Conservation (phyloP, 495 filamentous ascomycete species). For the Talaromyces nanjingensis region DNA sequence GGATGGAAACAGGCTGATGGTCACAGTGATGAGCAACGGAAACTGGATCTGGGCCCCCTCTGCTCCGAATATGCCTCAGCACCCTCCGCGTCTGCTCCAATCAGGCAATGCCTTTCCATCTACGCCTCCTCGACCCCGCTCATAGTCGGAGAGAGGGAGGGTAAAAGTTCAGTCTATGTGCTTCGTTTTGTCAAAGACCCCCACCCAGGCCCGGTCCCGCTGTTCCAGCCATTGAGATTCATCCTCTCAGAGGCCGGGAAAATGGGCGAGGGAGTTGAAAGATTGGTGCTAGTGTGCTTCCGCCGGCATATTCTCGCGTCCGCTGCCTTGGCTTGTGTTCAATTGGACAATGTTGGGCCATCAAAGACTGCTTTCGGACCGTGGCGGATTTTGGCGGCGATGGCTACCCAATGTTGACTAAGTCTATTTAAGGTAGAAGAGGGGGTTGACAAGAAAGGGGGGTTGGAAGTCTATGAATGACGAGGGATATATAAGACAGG, state of each 20-base stretch:
- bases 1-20: slow-evolving; percentile 35
- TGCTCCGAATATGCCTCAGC: slow-evolving; percentile 32
- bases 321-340: slow-evolving; percentile 7
- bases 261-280: slow-evolving; percentile 5
- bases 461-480: not conserved
- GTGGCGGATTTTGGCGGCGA: not conserved
- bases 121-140: slow-evolving; percentile 43
- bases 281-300: slow-evolving; percentile 8
- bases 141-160: slow-evolving; percentile 31
- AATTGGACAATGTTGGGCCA: slow-evolving; percentile 5
- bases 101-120: slow-evolving; percentile 37
- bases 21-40: slow-evolving; percentile 43
- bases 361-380: not conserved
- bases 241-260: slow-evolving; percentile 5
- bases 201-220: slow-evolving; percentile 8
- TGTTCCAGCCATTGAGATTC: slow-evolving; percentile 6
- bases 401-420: slow-evolving; percentile 9
- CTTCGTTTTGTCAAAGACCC: slow-evolving; percentile 11
- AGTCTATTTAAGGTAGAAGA: not conserved
- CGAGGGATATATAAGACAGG: not conserved
- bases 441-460: not conserved
- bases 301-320: slow-evolving; percentile 8
- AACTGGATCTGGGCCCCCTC: slow-evolving; percentile 36
- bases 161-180: slow-evolving; percentile 20
- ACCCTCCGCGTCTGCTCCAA: slow-evolving; percentile 28